Evolutionary conservation across 202 grass and related monocot genomes (phyloP).

Genomic region (Brachypodium distachyon): DNA sequence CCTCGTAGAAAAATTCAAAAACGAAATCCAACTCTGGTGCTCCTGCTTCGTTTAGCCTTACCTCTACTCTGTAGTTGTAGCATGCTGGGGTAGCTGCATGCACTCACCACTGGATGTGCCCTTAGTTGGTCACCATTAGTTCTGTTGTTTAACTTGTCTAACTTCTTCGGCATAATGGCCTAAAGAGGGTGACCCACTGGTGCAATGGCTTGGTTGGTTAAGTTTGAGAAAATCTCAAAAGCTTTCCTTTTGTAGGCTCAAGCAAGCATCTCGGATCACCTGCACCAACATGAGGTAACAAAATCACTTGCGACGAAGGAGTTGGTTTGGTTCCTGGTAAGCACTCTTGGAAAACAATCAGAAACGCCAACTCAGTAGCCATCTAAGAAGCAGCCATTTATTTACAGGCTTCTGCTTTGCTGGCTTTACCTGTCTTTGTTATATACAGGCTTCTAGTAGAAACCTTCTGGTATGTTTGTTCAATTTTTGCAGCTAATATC

Average conservation of each 20-base stretch:
- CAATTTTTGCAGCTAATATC: background rate
- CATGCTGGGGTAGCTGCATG: background rate
- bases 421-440: conserved; percentile 69
- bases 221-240: background rate
- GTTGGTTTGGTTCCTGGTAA: conserved; percentile 98
- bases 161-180: background rate
- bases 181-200: background rate
- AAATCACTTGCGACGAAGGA: conserved; percentile 85
- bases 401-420: conserved; percentile 78
- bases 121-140: background rate
- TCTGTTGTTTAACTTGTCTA: background rate
- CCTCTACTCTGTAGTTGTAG: background rate
- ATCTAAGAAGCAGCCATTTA: conserved; percentile 15
- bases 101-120: background rate
- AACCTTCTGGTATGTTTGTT: conserved; percentile 59
- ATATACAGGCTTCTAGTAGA: conserved; percentile 60
- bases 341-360: background rate
- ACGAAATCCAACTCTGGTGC: background rate
- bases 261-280: conserved; percentile 65
- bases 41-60: background rate
- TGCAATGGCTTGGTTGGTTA: background rate
- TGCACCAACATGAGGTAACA: conserved; percentile 73
- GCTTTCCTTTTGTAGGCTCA: conserved; percentile 48
- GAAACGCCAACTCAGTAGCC: background rate
- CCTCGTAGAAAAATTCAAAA: background rate